Conservation (phyloP, 1,139 yeast species). For the Nadsonia commutata region DNA sequence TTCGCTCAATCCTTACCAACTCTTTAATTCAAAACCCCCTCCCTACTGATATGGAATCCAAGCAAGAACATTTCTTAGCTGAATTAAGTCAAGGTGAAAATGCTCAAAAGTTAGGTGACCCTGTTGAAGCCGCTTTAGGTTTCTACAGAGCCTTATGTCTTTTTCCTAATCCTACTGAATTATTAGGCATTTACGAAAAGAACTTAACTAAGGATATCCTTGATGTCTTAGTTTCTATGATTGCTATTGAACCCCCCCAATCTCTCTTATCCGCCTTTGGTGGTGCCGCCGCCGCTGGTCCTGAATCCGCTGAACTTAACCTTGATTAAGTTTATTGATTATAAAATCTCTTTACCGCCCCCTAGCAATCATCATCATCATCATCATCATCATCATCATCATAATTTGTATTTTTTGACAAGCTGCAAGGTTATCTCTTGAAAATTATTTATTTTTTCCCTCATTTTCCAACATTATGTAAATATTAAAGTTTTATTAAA, state of each 20-base stretch:
- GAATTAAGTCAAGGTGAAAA: constrained; percentile 45
- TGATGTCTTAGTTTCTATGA: constrained; percentile 74
- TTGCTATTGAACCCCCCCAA: constrained; percentile 79
- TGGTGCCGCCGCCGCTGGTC: constrained; percentile 21
- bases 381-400: no score
- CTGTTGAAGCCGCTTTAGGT: constrained; percentile 64
- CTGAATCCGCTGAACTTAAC: constrained; percentile 4
- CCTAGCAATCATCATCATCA: no score
- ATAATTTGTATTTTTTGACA: no score
- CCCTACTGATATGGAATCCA: constrained; percentile 57
- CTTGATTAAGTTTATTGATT: neutral
- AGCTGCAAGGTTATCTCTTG: no score
- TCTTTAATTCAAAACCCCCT: constrained; percentile 60
- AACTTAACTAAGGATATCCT: constrained; percentile 70
- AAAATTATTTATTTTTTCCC: no score
- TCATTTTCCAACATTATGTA: no score
- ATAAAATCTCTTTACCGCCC: no score
- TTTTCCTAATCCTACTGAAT: constrained; percentile 88
- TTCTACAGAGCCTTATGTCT: constrained; percentile 92
- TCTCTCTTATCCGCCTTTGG: constrained; percentile 59
- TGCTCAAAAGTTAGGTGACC: constrained; percentile 9
- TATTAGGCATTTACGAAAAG: constrained; percentile 78
- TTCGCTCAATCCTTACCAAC: constrained; percentile 45
- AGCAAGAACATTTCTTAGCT: constrained; percentile 63
- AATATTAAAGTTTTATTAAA: neutral